Percentiles rank a stretch among this genome's conserved stretches.
Evolutionary conservation across 345 rosid genomes (phyloP).

Genomic region (Acer yangbiense): DNA sequence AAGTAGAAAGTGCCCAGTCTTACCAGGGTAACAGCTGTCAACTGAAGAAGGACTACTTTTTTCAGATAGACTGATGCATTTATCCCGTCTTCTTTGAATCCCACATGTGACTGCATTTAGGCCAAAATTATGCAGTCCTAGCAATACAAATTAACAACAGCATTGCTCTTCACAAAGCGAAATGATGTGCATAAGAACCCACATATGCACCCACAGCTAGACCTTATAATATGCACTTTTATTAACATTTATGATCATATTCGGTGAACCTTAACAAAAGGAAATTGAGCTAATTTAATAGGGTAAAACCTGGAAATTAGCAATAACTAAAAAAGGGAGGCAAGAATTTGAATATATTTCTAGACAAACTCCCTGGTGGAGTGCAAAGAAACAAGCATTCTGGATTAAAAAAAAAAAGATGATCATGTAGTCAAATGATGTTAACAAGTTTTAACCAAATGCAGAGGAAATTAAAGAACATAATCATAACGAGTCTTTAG

Average conservation of each 20-base stretch:
- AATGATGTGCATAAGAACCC: background rate
- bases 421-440: too few relatives aligned
- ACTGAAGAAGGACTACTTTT: too few relatives aligned
- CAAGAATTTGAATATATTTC: too few relatives aligned
- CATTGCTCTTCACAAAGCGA: background rate
- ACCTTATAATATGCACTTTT: background rate
- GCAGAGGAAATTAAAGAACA: too few relatives aligned
- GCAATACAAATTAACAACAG: background rate
- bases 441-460: too few relatives aligned
- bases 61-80: conserved; percentile 20
- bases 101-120: conserved; percentile 44
- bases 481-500: background rate
- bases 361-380: too few relatives aligned
- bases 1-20: background rate
- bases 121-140: background rate
- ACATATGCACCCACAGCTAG: too few relatives aligned
- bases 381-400: too few relatives aligned
- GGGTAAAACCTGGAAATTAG: too few relatives aligned
- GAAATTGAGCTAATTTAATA: background rate
- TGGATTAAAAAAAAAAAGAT: too few relatives aligned
- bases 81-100: conserved; percentile 34
- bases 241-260: background rate
- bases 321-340: too few relatives aligned
- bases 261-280: background rate
- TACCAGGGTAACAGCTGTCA: conserved; percentile 17